Percentiles rank a stretch among this genome's conserved stretches.
Conservation (phyloP, 306 rosid species). For the Echinosophora koreensis region DNA sequence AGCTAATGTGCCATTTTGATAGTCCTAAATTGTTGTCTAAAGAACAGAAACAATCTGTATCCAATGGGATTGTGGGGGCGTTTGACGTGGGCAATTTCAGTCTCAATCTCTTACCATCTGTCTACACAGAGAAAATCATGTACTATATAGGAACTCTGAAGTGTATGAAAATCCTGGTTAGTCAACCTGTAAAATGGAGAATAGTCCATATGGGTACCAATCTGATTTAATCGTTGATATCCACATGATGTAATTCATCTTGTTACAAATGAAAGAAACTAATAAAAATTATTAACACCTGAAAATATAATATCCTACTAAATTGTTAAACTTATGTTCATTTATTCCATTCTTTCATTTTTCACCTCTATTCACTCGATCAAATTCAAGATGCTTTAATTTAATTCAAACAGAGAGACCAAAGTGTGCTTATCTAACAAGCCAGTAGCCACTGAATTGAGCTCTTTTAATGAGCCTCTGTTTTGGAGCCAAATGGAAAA, state of each 20-base stretch:
- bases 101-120: background rate
- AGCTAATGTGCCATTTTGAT: too few relatives aligned
- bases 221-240: background rate
- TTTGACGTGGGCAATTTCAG: background rate
- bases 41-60: background rate
- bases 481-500: slow-evolving; percentile 17
- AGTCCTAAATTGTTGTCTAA: background rate
- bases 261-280: slow-evolving; percentile 11
- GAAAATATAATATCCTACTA: background rate
- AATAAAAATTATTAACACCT: background rate
- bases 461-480: slow-evolving; percentile 13
- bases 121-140: background rate
- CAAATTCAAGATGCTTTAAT: slow-evolving; percentile 3
- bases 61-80: background rate
- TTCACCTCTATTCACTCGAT: background rate
- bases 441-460: slow-evolving; percentile 13
- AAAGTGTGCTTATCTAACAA: slow-evolving; percentile 1
- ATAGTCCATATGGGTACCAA: background rate
- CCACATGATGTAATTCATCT: slow-evolving; percentile 17
- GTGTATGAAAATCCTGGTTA: background rate
- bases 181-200: background rate
- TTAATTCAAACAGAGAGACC: slow-evolving; percentile 2
- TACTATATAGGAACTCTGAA: too few relatives aligned
- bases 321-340: background rate
- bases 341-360: background rate